A percentile compares a stretch with the other conserved stretches of the same genome.
Conservation (phyloP, 192 early-diverging fungal species). For the Coemansia sp. region DNA sequence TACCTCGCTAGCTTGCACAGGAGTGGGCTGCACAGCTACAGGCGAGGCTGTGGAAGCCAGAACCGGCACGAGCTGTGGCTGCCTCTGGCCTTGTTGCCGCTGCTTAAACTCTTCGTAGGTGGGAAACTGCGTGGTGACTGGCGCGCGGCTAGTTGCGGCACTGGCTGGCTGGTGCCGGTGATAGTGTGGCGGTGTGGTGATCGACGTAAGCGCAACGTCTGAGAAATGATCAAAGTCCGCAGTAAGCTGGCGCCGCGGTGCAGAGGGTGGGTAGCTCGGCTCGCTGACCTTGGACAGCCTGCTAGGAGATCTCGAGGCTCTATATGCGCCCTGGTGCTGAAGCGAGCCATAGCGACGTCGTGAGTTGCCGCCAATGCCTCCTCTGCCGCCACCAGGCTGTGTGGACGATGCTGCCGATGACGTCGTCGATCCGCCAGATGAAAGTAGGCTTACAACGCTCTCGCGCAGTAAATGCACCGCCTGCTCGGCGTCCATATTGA, state of each 20-base stretch:
- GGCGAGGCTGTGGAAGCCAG: neutral
- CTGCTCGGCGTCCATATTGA: constrained; percentile 12
- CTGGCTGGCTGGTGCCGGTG: neutral
- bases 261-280: constrained; percentile 43
- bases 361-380: neutral
- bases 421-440: constrained; percentile 19
- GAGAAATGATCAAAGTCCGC: constrained; percentile 41
- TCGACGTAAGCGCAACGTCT: constrained; percentile 35
- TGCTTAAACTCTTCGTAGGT: constrained; percentile 42
- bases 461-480: constrained; percentile 45
- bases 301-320: constrained; percentile 33
- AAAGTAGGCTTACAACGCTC: constrained; percentile 43
- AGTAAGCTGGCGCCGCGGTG: constrained; percentile 25
- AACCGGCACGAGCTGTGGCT: neutral
- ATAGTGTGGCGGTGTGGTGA: constrained; percentile 14
- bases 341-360: constrained; percentile 11
- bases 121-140: constrained; percentile 14
- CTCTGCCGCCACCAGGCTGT: constrained; percentile 3
- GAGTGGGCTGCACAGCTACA: neutral
- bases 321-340: neutral
- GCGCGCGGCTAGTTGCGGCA: neutral
- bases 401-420: constrained; percentile 34
- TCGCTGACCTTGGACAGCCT: constrained; percentile 47
- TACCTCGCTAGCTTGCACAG: neutral
- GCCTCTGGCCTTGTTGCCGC: constrained; percentile 10